phyloP scores from a whole-genome alignment of 1,139 yeast species.

The Nadsonia commutata region DNA sequence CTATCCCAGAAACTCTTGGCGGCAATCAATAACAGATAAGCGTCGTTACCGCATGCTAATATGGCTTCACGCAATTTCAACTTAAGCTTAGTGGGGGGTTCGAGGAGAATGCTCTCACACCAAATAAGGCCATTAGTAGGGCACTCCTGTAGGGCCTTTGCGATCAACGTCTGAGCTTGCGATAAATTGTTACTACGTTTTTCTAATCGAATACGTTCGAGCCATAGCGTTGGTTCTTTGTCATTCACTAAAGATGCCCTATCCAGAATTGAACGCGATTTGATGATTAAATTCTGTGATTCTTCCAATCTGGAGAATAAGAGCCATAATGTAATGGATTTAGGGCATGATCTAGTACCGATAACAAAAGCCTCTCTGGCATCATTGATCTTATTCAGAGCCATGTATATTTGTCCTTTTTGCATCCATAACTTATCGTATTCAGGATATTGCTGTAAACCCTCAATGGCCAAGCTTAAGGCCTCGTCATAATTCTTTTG shows the following conservation, averaged over 20 bases:
- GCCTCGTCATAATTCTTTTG: conserved; percentile 23
- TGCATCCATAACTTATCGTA: conserved; percentile 42
- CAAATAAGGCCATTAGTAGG: conserved; percentile 51
- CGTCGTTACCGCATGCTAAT: conserved; percentile 45
- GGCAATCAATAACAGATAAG: conserved; percentile 43
- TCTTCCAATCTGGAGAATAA: conserved; percentile 37
- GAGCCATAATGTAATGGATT: conserved; percentile 40
- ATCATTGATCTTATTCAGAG: conserved; percentile 19
- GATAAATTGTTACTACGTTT: conserved; percentile 30
- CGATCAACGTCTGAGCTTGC: conserved; percentile 42
- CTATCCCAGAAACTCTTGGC: conserved; percentile 60
- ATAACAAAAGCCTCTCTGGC: conserved; percentile 36
- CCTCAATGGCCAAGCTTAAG: conserved; percentile 29
- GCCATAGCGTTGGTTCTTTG: conserved; percentile 37
- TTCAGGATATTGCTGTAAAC: conserved; percentile 31
- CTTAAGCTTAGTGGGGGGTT: conserved; percentile 38
- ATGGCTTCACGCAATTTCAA: conserved; percentile 61
- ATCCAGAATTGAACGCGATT: conserved; percentile 65
- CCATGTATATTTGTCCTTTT: conserved; percentile 37
- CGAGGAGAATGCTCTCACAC: conserved; percentile 41
- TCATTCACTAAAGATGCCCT: conserved; percentile 45
- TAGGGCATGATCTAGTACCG: conserved; percentile 38
- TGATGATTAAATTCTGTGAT: conserved; percentile 28
- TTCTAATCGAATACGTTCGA: conserved; percentile 48
- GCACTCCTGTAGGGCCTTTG: conserved; percentile 44